Conservation (phyloP, 345 rosid species). For the Camelina neglecta region DNA sequence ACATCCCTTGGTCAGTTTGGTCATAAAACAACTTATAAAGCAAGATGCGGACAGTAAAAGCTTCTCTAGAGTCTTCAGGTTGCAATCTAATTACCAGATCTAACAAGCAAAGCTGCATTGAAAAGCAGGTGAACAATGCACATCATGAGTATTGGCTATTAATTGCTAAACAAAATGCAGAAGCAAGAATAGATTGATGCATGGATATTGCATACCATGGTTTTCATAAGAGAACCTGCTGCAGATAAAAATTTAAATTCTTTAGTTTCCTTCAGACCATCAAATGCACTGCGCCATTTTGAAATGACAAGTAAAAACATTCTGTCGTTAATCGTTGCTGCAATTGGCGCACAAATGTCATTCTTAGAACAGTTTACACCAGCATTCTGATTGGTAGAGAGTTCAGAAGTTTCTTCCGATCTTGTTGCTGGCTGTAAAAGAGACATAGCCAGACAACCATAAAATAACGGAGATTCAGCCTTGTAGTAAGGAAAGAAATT, state of each 20-base stretch:
- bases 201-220: conserved; percentile 58
- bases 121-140: conserved; percentile 29
- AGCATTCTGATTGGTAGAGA: conserved; percentile 41
- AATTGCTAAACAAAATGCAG: conserved; percentile 16
- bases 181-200: conserved; percentile 14
- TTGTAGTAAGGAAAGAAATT: neutral
- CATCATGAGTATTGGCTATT: conserved; percentile 20
- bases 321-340: conserved; percentile 86
- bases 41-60: conserved; percentile 86
- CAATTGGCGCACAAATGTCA: conserved; percentile 90
- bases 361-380: conserved; percentile 62
- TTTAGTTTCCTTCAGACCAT: conserved; percentile 83
- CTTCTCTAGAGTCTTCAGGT: conserved; percentile 85
- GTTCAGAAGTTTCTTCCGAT: conserved; percentile 49
- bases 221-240: conserved; percentile 79
- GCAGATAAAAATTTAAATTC: conserved; percentile 79
- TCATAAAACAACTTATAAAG: conserved; percentile 96
- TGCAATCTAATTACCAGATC: conserved; percentile 69
- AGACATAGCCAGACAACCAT: neutral
- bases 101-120: conserved; percentile 71
- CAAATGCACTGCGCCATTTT: conserved; percentile 84
- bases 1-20: conserved; percentile 95
- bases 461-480: neutral
- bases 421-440: conserved; percentile 52
- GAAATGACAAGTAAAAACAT: conserved; percentile 84